These are phyloP conservation scores for Acanthamoeba lenticulata DNA, from an alignment of 208 protist genomes.

Conservation along the genomic window DNA sequence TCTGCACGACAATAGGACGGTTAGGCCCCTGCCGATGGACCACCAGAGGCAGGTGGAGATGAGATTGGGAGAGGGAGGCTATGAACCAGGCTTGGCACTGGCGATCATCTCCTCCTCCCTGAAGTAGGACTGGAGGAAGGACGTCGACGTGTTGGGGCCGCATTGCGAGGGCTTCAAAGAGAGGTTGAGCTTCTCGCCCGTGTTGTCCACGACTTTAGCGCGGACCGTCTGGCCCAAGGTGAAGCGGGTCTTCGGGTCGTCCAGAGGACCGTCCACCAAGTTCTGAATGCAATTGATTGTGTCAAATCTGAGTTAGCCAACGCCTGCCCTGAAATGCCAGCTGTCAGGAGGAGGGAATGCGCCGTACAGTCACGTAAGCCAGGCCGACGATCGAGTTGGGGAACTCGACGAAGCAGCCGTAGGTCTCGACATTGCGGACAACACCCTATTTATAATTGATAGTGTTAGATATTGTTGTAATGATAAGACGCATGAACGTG, in stretches of 20 bases:
- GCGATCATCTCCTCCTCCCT: constrained; percentile 55
- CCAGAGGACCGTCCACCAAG: constrained; percentile 5
- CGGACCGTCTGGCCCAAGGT: constrained; percentile 38
- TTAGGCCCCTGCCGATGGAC: too few relatives aligned
- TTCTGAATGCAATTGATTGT: too few relatives aligned
- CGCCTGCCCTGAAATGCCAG: neutral
- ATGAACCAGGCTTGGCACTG: constrained; percentile 7
- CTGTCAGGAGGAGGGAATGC: too few relatives aligned
- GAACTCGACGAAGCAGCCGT: constrained; percentile 66
- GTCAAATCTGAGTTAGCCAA: neutral
- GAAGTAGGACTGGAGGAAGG: constrained; percentile 68
- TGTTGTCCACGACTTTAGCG: constrained; percentile 34
- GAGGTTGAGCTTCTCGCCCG: constrained; percentile 63
- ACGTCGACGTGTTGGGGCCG: constrained; percentile 49
- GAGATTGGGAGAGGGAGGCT: neutral
- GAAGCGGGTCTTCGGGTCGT: constrained; percentile 47
- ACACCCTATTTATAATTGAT: neutral
- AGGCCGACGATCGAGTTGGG: constrained; percentile 35
- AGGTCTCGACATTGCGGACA: constrained; percentile 16
- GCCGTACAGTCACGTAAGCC: constrained; percentile 43
- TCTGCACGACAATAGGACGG: neutral
- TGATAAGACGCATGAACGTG: neutral
- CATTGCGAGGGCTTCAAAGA: constrained; percentile 56
- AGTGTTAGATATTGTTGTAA: neutral
- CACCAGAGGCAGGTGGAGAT: too few relatives aligned